Base-by-base conservation (phyloP, 768 basidiomycete genomes). In the Hemileccinum impolitum region DNA sequence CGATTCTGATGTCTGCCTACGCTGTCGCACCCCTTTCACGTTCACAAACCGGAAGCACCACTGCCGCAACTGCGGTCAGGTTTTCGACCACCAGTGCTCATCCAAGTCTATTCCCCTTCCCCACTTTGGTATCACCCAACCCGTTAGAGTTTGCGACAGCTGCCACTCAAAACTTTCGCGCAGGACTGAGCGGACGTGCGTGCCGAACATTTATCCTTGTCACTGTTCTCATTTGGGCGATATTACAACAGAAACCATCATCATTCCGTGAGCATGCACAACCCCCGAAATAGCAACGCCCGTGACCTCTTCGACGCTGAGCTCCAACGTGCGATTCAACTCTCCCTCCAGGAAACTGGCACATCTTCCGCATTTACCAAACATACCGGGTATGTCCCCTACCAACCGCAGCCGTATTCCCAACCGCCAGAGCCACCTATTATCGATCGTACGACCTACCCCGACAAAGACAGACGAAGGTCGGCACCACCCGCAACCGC, bases 31-130 rank as follows among this genome's bases (percentile, higher is more conserved):
- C 0, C 66, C 90, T 0, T 99, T 99, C 68, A 81, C 85, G 0
- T 94, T 97, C 65, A 96, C 94, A 26, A 98, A 98, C 64, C 81
- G 96, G 43, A 97, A 97, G 65, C 96, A 99, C 60, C 96, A 99
- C 62, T 99, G 96, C 65, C 83, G 96, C 13, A 97, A 97, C 66
- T 99, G 96, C 69, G 96, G 96, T 8, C 85, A 87, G 64, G 93
- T 98, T 13, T 98, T 96, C 62, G 95, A 97, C 69, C 92, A 94
- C 47, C 77, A 82, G 36, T 99, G 96, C 66, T 94, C 92, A 0
- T 85, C 88, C 30, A 89, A 92, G 68, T 72, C 77, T 3, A 81
- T 91, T 68, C 74, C 91, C 0, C 75, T 98, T 19, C 95, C 96
- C 4, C 90, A 94, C 64, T 95, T 91, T 59, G 96, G 96, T 11